Evolutionary conservation across 78 protist species (phyloP).

Genomic region (Cavenderia fasciculata): DNA sequence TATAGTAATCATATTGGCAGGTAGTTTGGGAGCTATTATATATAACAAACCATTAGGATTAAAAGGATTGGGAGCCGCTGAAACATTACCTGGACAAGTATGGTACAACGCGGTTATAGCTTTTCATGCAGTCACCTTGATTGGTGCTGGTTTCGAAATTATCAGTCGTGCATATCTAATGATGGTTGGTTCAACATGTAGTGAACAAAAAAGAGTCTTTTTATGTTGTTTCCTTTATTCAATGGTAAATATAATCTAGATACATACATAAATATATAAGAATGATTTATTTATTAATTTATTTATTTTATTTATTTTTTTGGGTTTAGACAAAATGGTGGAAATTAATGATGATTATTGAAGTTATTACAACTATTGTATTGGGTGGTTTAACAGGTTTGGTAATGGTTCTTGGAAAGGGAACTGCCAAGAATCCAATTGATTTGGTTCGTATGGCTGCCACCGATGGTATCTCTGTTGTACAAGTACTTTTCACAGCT

Average conservation of each 20-base stretch:
- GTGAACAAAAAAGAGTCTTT: conserved; percentile 72
- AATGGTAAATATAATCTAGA: conserved; percentile 37
- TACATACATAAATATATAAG: no score
- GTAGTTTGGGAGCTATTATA: conserved; percentile 50
- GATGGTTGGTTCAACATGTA: conserved; percentile 68
- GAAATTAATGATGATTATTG: conserved; percentile 57
- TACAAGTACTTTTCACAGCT: conserved; percentile 27
- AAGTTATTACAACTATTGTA: conserved; percentile 20
- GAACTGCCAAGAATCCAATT: neutral
- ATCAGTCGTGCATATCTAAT: conserved; percentile 48
- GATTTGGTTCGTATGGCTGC: conserved; percentile 15
- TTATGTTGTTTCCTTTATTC: conserved; percentile 69
- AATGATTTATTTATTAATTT: neutral
- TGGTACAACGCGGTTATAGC: conserved; percentile 38
- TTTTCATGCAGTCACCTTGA: conserved; percentile 18
- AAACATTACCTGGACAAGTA: conserved; percentile 9
- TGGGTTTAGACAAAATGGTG: conserved; percentile 64
- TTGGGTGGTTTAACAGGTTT: conserved; percentile 43
- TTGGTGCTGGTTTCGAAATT: conserved; percentile 64
- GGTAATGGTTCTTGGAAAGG: no score
- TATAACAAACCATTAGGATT: conserved; percentile 30
- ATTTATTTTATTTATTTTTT: neutral
- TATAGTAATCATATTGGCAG: conserved; percentile 45
- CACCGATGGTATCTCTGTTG: conserved; percentile 18
- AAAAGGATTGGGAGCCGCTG: neutral